Evolutionary conservation across 176 grass and related monocot genomes (phyloP).

Genomic region (Ananas comosus): DNA sequence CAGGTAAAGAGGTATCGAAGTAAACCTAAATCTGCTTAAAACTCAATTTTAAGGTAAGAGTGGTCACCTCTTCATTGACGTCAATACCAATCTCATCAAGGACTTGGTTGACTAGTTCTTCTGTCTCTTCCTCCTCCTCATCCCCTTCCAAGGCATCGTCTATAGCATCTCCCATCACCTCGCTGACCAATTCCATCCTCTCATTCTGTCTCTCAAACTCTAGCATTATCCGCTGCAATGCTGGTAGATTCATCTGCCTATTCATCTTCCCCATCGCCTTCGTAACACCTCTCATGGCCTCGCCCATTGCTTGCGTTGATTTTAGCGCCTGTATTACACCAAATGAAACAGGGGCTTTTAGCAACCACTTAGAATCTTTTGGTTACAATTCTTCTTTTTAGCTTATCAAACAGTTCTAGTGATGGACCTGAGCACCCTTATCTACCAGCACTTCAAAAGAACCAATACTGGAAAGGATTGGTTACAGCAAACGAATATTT

Average conservation of each 20-base stretch:
- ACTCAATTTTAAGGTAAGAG: too few species aligned
- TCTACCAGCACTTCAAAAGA: too few species aligned
- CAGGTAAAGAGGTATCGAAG: not conserved
- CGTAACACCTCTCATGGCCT: constrained; percentile 76
- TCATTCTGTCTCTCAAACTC: constrained; percentile 78
- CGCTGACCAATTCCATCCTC: constrained; percentile 61
- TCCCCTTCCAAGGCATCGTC: constrained; percentile 72
- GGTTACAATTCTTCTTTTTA: too few species aligned
- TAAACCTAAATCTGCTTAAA: not conserved
- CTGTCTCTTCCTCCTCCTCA: constrained; percentile 76
- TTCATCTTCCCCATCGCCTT: constrained; percentile 77
- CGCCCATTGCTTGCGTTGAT: constrained; percentile 77
- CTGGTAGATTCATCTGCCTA: constrained; percentile 61
- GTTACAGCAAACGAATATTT: too few species aligned
- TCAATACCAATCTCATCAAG: constrained; percentile 78
- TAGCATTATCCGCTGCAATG: constrained; percentile 53
- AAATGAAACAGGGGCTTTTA: not conserved
- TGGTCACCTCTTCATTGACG: constrained; percentile 60
- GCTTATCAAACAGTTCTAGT: not conserved
- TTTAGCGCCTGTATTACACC: constrained; percentile 41
- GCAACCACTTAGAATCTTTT: too few species aligned
- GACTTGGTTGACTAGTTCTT: constrained; percentile 66
- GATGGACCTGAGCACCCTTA: too few species aligned
- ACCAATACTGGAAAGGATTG: too few species aligned
- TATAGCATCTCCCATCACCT: constrained; percentile 62